Evolutionary conservation across 495 filamentous ascomycete species (phyloP), one percentile per base, ranked within the genome.

Genomic region (Hypoxylon rickii): DNA sequence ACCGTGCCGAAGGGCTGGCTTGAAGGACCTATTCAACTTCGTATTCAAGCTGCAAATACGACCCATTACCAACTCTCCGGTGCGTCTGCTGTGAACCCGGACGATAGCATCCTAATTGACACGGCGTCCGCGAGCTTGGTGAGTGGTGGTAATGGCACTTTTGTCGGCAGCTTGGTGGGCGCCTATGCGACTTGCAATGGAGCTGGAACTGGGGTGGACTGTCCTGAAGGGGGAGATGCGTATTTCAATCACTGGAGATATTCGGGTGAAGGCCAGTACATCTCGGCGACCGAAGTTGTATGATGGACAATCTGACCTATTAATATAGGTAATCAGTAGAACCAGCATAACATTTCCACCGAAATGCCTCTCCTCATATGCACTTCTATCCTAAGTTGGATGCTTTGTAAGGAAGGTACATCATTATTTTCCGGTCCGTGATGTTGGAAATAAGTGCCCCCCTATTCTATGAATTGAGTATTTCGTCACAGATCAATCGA

Each of bases 161-260:
- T 74, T 52, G 72, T 72, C 0, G 73, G 72, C 7, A 71, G 67
- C 13, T 55, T 76, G n/a, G 54, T 75, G 0, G 75, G 75, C 1
- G 67, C 64, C 3, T 77, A 77, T 55, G 75, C 75, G 26, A 78
- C 75, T n/a, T 71, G 65, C 33, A 76, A 78, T 53, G 75, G 73
- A 16, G 73, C 68, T 3, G 65, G 66, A 7, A 57, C 51, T 1
- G 69, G 58, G 0, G 48, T 55, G 3, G 43, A 47, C 16, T 70
- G 61, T 57, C 64, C 64, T 6, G 19, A 44, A 10, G 64, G 64
- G 7, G 64, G 64, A 12, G 42, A 58, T n/a, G 64, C 73, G 41
- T 71, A 73, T 57, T 61, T 76, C n/a, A 46, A 32, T 34, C 62
- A 69, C 21, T 76, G 72, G 73, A 63, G 59, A n/a, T 78, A 76